Evolutionary conservation across 2,329 filamentous ascomycete genomes (phyloP), one percentile per base, ranked within the genome.

Genomic region (Trichoderma endophyticum): DNA sequence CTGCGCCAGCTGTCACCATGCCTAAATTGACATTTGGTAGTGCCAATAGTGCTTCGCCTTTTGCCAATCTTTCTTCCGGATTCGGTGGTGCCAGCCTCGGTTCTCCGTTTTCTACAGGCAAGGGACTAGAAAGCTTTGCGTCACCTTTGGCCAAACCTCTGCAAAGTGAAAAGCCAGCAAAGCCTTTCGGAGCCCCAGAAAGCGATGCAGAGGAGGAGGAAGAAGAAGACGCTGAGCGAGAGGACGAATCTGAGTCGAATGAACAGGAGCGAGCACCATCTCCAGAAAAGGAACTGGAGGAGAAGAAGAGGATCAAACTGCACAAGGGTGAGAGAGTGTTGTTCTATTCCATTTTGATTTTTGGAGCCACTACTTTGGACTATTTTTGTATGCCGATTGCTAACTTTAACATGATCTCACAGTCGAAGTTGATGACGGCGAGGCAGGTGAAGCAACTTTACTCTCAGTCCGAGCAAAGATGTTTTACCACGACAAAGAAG

Each of bases 381-480:
- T 12, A 67, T 43, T 26, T 26, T 14, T 18, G 5, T 18, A 4
- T 6, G 21, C 30, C n/a, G 14, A 51, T 18, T 60, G 24, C 67
- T 70, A 62, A 70, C 34, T n/a, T 21, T 26, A 15, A 6, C 82
- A 76, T 84, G 71, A 71, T 15, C 54, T 60, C 65, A 70, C 65
- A 95, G 89, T 91, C 32, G 83, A 84, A 62, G 88, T 95, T 56
- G 92, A 97, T 79, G 95, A 96, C 66, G 95, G 95, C 71, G 95
- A 98, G 82, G 90, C 94, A 77, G 90, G 90, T 63, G 95, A 98
- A 80, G 86, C 86, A 24, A 95, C 92, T 2, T 83, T 93, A 63
- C 88, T 95, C 78, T 88, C 90, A 59, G 90, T 92, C 72, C 91
- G 95, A 75, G 92, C 93, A 24, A 97, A 97, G 81, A 88, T 98